Conservation (phyloP, 345 rosid genomes). For the Citropsis articulata region DNA sequence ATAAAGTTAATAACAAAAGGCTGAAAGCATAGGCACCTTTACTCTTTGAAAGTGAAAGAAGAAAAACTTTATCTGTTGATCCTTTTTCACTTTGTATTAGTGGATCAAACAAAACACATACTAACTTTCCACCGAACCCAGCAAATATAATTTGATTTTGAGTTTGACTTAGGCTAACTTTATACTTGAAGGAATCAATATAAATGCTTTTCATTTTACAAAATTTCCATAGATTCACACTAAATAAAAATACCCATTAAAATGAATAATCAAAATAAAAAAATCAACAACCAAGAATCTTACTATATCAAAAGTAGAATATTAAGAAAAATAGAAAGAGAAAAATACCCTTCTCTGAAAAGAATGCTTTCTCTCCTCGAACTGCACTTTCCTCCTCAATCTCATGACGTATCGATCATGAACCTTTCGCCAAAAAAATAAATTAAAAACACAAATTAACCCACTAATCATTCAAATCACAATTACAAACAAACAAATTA, state of each 20-base stretch:
- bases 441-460: background rate
- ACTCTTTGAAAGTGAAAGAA: background rate
- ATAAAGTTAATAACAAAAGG: background rate
- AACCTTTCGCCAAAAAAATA: constrained; percentile 40
- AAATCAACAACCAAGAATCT: background rate
- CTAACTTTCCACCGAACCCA: background rate
- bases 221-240: background rate
- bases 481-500: background rate
- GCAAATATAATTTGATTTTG: background rate
- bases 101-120: background rate
- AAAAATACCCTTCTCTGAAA: constrained; percentile 64
- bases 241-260: background rate
- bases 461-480: background rate
- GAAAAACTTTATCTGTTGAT: background rate
- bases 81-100: background rate
- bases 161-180: background rate
- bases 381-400: constrained; percentile 58
- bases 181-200: background rate
- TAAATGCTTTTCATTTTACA: background rate
- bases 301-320: background rate
- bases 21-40: background rate
- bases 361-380: constrained; percentile 62
- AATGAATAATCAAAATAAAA: background rate
- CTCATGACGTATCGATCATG: constrained; percentile 63
- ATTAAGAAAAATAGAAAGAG: background rate